Evolutionary conservation across 2,329 filamentous ascomycete species (phyloP).

Genomic region (Pseudocercospora pini-densiflorae): DNA sequence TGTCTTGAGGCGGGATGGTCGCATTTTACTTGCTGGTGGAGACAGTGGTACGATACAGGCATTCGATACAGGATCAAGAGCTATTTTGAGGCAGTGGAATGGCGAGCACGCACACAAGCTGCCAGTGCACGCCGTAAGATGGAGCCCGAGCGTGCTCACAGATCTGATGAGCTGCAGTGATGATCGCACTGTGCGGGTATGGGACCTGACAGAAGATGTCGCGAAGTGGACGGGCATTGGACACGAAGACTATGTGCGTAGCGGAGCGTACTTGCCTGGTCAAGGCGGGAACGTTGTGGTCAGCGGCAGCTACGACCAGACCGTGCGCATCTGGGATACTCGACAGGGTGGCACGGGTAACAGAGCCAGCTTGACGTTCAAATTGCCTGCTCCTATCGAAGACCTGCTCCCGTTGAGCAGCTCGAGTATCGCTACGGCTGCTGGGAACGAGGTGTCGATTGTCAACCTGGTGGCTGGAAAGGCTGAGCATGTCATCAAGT

Average conservation of each 20-base stretch:
- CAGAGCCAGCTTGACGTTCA: conserved; percentile 85
- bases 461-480: conserved; percentile 91
- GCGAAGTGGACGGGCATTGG: conserved; percentile 80
- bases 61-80: conserved; percentile 87
- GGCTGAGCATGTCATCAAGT: conserved; percentile 82
- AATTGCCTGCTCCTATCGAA: conserved; percentile 88
- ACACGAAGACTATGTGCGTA: conserved; percentile 90
- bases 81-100: conserved; percentile 93
- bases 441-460: conserved; percentile 86
- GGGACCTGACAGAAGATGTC: conserved; percentile 85
- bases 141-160: conserved; percentile 82
- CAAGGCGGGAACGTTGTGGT: conserved; percentile 72
- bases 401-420: conserved; percentile 84
- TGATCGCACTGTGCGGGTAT: conserved; percentile 88
- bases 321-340: conserved; percentile 92
- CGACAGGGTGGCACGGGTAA: conserved; percentile 63
- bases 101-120: conserved; percentile 68
- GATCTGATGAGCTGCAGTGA: conserved; percentile 87
- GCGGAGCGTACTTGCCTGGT: conserved; percentile 81
- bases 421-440: conserved; percentile 82
- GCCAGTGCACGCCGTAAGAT: conserved; percentile 89
- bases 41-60: conserved; percentile 92
- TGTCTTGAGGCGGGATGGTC: conserved; percentile 84
- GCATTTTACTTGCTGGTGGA: conserved; percentile 88
- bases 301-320: conserved; percentile 93